A percentile compares a stretch with the other conserved stretches of the same genome.
Conservation (phyloP, 768 basidiomycete genomes). For the Suillus subaureus region DNA sequence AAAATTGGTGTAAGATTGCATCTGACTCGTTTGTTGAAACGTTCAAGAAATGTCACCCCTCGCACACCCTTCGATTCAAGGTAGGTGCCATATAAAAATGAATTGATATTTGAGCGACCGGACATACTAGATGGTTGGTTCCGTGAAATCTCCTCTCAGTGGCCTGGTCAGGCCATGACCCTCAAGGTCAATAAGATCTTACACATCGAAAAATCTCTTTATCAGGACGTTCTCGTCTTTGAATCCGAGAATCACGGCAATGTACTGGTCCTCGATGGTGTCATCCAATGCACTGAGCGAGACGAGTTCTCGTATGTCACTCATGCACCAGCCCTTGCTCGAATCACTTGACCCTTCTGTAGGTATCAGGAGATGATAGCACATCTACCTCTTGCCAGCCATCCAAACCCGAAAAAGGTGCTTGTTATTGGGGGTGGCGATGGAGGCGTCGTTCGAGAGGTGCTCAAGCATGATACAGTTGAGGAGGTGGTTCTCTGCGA, state of each 20-base stretch:
- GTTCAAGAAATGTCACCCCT: constrained; percentile 51
- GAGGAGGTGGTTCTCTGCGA: constrained; percentile 94
- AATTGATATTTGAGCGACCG: constrained; percentile 13
- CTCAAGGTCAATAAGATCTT: constrained; percentile 95
- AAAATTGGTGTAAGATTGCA: background rate
- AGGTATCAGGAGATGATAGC: constrained; percentile 99
- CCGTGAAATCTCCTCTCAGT: constrained; percentile 91
- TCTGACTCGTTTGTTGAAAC: constrained; percentile 10
- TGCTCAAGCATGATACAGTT: constrained; percentile 90
- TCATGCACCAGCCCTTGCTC: background rate
- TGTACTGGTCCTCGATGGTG: constrained; percentile 92
- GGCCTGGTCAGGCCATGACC: constrained; percentile 98
- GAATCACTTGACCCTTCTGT: constrained; percentile 9
- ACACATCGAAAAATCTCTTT: constrained; percentile 90
- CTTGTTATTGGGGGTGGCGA: constrained; percentile 98
- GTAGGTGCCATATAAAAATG: constrained; percentile 27
- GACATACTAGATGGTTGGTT: constrained; percentile 83
- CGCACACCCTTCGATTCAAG: constrained; percentile 57
- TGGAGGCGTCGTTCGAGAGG: constrained; percentile 96
- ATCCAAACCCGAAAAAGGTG: constrained; percentile 94
- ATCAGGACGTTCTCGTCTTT: constrained; percentile 97
- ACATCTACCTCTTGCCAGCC: constrained; percentile 93
- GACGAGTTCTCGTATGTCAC: constrained; percentile 93
- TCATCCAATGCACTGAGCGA: constrained; percentile 95
- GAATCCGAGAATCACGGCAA: constrained; percentile 97